Percentiles rank a stretch among this genome's conserved stretches.
phyloP scores from a whole-genome alignment of 2,329 filamentous ascomycete genomes.

The Cryoendolithus antarcticus region DNA sequence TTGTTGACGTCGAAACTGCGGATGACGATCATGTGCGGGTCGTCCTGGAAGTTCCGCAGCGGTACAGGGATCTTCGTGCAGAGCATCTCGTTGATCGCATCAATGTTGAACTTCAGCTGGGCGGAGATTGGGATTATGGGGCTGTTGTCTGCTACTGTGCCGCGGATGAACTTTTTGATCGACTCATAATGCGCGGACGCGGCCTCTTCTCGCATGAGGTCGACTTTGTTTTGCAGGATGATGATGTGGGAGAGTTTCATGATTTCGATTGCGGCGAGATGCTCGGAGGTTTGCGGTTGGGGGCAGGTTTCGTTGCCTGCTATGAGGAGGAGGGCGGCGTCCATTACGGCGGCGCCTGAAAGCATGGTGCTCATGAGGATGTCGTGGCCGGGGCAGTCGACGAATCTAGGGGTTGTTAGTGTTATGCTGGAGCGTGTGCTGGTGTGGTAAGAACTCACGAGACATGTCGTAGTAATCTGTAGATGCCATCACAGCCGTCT shows the following conservation, averaged over 20 bases:
- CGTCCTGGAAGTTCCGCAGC: conserved; percentile 74
- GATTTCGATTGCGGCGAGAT: conserved; percentile 97
- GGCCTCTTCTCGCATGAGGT: conserved; percentile 92
- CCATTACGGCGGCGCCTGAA: conserved; percentile 98
- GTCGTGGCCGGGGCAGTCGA: conserved; percentile 98
- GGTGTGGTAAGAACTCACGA: conserved; percentile 49
- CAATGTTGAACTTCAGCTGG: conserved; percentile 99
- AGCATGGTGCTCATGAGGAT: conserved; percentile 99
- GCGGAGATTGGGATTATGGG: conserved; percentile 95
- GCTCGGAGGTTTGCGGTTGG: conserved; percentile 95
- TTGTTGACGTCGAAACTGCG: conserved; percentile 99
- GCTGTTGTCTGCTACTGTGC: conserved; percentile 87
- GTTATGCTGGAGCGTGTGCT: background rate
- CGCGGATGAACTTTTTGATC: conserved; percentile 95
- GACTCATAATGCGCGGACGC: conserved; percentile 91
- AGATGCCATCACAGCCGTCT: conserved; percentile 77
- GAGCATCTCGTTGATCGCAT: conserved; percentile 91
- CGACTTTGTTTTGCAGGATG: conserved; percentile 98
- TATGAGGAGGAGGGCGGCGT: conserved; percentile 89
- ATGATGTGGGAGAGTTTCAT: conserved; percentile 99
- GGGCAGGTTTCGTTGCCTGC: conserved; percentile 98
- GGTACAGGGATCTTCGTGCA: conserved; percentile 92
- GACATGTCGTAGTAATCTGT: conserved; percentile 80
- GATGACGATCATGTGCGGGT: conserved; percentile 98
- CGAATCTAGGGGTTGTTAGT: conserved; percentile 47